Base-by-base conservation (phyloP, 768 basidiomycete genomes). In the Fibroporia radiculosa region DNA sequence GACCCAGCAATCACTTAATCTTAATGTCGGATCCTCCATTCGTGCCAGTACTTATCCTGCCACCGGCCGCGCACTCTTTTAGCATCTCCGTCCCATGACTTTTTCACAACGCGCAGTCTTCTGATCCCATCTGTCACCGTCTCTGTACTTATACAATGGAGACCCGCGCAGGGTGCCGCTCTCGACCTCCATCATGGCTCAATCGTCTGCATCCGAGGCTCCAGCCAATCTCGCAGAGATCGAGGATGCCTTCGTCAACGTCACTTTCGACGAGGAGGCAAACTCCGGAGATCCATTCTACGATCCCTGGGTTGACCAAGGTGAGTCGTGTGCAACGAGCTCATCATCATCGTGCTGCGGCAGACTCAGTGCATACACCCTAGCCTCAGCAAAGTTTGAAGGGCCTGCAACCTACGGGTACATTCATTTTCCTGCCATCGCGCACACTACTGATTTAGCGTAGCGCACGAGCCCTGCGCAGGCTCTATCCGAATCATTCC, bases 401-500 rank as follows among this genome's bases (percentile, higher is more conserved):
- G 65, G 61, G 40, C 75, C 77, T 1, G 53, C 67, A 13, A 58
- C 77, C 16, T 62, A 62, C 55, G 74, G 66, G 78, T 80, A 20
- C n/a, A 19, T 3, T 14, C 25, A 11, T 32, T 23, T 10, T 22
- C 13, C 16, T 14, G 18, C 34, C 19, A 3, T 11, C 19, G 25
- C 28, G 32, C 2, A 18, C n/a, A 25, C 3, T 3, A 10, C 26
- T 10, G 39, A 44, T 37, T 53, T 47, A 36, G 25, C 40, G 10
- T 48, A 62, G 62, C 62, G 72, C 53, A 57, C 66, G 78, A 48
- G 63, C 69, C 31, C 66, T 87, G 31, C 73, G 70, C 26, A 71
- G 67, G 52, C 44, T 82, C 14, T 79, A 85, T 56, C 81, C 84
- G 5, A 70, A 74, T 6, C 69, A 82, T 53, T 77, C 80, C 23